Percentiles rank a stretch among this genome's conserved stretches.
Conservation (phyloP, 2,329 filamentous ascomycete species). For the Colletotrichum siamense region DNA sequence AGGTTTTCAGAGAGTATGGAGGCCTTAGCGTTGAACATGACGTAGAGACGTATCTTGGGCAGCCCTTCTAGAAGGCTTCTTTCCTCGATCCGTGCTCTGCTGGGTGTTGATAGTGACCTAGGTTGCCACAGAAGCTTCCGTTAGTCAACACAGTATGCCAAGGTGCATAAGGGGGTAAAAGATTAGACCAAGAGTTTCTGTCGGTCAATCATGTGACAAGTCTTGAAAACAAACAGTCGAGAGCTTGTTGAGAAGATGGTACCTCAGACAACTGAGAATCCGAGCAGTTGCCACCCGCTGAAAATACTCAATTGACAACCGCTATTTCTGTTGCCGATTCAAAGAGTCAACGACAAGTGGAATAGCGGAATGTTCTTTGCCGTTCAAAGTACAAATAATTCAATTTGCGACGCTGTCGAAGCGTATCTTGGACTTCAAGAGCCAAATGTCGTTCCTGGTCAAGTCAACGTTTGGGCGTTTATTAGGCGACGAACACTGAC, state of each 20-base stretch:
- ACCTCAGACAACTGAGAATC: neutral
- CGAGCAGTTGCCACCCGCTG: neutral
- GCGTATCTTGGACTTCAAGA: neutral
- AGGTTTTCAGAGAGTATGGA: neutral
- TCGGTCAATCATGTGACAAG: neutral
- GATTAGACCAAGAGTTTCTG: neutral
- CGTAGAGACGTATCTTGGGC: neutral
- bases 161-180: neutral
- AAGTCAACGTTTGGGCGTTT: neutral
- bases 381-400: accelerated
- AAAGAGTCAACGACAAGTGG: neutral
- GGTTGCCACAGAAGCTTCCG: neutral
- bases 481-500: neutral
- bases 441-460: neutral
- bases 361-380: neutral
- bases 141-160: neutral
- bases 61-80: neutral
- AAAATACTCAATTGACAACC: neutral
- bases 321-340: neutral
- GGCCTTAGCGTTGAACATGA: neutral
- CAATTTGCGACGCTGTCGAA: neutral
- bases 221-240: neutral
- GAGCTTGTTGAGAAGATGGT: neutral
- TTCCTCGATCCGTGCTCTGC: neutral
- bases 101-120: neutral